phyloP scores from a whole-genome alignment of 768 basidiomycete species.

The Suillus clintonianus region DNA sequence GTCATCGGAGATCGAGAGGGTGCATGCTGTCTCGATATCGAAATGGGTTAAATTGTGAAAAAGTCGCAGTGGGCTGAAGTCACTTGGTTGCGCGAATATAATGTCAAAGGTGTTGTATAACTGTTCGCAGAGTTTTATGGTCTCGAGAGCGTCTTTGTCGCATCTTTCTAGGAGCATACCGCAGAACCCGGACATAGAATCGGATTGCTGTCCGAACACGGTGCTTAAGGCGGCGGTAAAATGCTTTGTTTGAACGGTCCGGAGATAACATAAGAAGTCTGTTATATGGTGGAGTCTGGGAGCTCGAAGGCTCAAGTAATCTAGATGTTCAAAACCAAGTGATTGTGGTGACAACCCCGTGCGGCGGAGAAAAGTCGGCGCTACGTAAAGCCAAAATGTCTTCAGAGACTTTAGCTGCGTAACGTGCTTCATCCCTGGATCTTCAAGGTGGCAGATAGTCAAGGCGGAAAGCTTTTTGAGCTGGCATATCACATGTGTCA shows the following conservation, averaged over 20 bases:
- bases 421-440: not conserved
- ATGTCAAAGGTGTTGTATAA: not conserved
- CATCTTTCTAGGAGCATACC: not conserved
- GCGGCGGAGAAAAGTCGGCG: not conserved
- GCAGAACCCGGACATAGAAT: too few species aligned
- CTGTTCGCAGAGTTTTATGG: not conserved
- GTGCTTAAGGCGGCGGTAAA: not conserved
- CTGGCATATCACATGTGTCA: not conserved
- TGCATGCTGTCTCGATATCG: constrained; percentile 16
- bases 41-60: not conserved
- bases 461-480: not conserved
- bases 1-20: constrained; percentile 15
- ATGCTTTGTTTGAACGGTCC: not conserved
- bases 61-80: not conserved
- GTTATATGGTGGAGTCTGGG: not conserved
- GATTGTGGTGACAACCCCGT: not conserved
- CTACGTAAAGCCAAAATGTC: not conserved
- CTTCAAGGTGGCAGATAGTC: not conserved
- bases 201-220: too few species aligned
- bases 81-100: not conserved
- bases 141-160: not conserved
- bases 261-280: not conserved
- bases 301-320: not conserved
- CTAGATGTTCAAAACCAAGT: not conserved
- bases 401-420: not conserved